phyloP scores from a whole-genome alignment of 2,329 filamentous ascomycete species.

The Beauveria asiatica region DNA sequence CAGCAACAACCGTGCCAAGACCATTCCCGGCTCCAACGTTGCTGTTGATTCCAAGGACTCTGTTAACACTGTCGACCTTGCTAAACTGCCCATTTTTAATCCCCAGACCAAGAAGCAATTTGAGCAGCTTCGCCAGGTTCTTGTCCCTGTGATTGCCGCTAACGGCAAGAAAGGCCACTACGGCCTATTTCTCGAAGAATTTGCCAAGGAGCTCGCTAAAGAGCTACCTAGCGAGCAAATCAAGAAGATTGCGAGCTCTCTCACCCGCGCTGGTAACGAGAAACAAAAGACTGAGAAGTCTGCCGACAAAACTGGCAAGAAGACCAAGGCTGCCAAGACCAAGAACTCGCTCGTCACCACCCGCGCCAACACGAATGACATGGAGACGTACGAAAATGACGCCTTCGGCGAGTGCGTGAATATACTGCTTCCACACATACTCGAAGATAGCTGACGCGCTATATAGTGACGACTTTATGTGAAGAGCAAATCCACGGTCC shows the following conservation, averaged over 20 bases:
- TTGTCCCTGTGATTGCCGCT: conserved; percentile 67
- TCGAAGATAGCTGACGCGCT: not conserved
- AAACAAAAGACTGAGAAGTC: conserved; percentile 98
- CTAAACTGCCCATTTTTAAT: conserved; percentile 75
- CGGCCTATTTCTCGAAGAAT: conserved; percentile 80
- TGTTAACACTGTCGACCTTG: conserved; percentile 71
- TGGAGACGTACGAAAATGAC: conserved; percentile 71
- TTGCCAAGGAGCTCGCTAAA: conserved; percentile 77
- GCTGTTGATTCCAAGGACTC: conserved; percentile 66
- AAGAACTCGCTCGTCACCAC: conserved; percentile 73
- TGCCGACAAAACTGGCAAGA: conserved; percentile 89
- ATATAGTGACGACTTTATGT: conserved; percentile 12
- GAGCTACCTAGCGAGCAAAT: conserved; percentile 88
- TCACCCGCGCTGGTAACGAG: conserved; percentile 92
- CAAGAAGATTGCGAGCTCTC: conserved; percentile 82
- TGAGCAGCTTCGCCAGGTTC: conserved; percentile 63
- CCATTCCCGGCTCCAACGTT: conserved; percentile 56
- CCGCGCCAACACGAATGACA: conserved; percentile 57
- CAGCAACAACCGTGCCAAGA: conserved; percentile 56
- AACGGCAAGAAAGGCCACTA: conserved; percentile 89
- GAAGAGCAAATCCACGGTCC: not conserved
- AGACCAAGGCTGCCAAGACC: conserved; percentile 91
- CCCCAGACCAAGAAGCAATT: conserved; percentile 84
- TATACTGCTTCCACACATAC: not conserved
- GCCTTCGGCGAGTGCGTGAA: conserved; percentile 70